These are phyloP conservation scores for Gossypium schwendimanii DNA, from an alignment of 441 rosid genomes.

Conservation along the genomic window DNA sequence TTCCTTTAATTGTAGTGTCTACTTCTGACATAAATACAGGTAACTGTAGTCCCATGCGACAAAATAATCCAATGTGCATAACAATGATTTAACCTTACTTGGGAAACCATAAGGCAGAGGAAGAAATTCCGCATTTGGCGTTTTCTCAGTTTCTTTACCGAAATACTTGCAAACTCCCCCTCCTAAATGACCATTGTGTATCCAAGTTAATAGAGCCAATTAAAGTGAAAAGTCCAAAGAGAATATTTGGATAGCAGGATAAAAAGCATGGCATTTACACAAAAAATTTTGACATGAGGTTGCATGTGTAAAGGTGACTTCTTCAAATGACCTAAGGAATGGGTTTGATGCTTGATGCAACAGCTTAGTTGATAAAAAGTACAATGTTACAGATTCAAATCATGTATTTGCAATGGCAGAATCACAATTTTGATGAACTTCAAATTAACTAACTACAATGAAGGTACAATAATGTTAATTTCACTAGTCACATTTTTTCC, in stretches of 20 bases:
- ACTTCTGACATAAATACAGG: background rate
- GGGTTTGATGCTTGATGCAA: background rate
- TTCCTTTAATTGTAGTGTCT: background rate
- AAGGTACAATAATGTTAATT: background rate
- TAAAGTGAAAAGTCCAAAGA: background rate
- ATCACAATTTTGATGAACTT: background rate
- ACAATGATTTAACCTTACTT: conserved; percentile 40
- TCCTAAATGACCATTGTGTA: conserved; percentile 38
- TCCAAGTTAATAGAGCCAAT: background rate
- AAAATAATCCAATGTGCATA: background rate
- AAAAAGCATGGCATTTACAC: background rate
- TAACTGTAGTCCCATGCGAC: background rate
- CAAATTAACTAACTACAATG: background rate
- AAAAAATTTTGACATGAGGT: background rate
- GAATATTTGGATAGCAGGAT: background rate
- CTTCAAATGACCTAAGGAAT: background rate
- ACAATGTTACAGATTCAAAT: background rate
- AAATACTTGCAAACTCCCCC: conserved; percentile 73
- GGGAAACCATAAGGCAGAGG: conserved; percentile 90
- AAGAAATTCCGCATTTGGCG: conserved; percentile 90
- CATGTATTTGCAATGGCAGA: background rate
- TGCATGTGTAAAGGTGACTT: background rate
- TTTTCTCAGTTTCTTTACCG: conserved; percentile 77
- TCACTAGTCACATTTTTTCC: background rate
- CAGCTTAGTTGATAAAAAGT: background rate